A percentile compares a stretch with the other conserved stretches of the same genome.
These are phyloP conservation scores for Pseudonectria foliicola DNA, from an alignment of 2,329 filamentous ascomycete genomes.

Conservation along the genomic window DNA sequence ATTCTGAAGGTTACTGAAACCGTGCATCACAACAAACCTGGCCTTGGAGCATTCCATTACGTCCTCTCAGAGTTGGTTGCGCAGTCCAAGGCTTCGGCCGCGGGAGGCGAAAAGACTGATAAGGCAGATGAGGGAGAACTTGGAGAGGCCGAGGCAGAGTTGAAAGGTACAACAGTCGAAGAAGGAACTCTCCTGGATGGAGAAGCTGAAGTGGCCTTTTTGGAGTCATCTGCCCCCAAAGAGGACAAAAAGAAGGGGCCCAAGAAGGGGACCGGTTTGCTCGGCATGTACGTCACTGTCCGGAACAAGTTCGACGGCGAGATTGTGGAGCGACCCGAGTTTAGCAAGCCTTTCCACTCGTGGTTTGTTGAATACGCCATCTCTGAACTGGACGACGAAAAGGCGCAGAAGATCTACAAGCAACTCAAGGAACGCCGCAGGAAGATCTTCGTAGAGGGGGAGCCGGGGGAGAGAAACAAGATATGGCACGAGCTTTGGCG, in stretches of 20 bases:
- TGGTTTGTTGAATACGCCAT: slow-evolving; percentile 76
- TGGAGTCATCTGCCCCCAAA: too few species aligned
- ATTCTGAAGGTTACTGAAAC: slow-evolving; percentile 44
- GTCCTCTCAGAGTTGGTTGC: slow-evolving; percentile 43
- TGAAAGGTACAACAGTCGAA: too few species aligned
- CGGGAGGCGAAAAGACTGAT: too few species aligned
- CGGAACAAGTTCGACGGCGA: slow-evolving; percentile 66
- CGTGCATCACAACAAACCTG: slow-evolving; percentile 33
- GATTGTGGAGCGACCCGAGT: slow-evolving; percentile 52
- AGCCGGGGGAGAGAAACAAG: slow-evolving; percentile 32
- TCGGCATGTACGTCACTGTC: slow-evolving; percentile 64
- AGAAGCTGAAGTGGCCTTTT: too few species aligned
- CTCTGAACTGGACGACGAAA: slow-evolving; percentile 44
- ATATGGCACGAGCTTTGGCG: slow-evolving; percentile 40
- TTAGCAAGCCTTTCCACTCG: slow-evolving; percentile 18
- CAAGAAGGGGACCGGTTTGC: slow-evolving; percentile 5
- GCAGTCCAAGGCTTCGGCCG: slow-evolving; percentile 19
- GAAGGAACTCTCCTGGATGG: too few species aligned
- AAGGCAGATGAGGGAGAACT: too few species aligned
- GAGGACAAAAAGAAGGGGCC: too few species aligned
- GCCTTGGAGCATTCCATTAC: slow-evolving; percentile 43
- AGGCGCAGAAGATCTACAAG: slow-evolving; percentile 46
- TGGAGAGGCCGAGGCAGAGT: too few species aligned
- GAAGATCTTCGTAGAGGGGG: slow-evolving; percentile 31
- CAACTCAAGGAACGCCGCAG: slow-evolving; percentile 48